phyloP scores from a whole-genome alignment of 2,329 filamentous ascomycete genomes.

The Epichloe gansuensis region DNA sequence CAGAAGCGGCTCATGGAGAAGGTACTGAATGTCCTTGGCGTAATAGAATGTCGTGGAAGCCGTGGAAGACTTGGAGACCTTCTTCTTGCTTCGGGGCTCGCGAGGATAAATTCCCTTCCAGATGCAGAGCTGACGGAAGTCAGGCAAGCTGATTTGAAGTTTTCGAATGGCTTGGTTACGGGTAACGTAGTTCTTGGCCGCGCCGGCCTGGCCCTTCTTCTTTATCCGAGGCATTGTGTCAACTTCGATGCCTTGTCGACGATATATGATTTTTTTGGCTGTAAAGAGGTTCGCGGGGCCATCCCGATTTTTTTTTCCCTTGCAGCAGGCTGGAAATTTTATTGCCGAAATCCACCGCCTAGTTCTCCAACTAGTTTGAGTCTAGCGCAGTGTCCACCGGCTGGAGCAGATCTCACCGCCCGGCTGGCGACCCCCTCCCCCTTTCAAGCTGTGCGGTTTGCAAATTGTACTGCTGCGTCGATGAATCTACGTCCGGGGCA shows the following conservation, averaged over 20 bases:
- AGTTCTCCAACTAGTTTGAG: conserved; percentile 1
- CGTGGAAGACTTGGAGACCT: conserved; percentile 83
- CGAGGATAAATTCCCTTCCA: conserved; percentile 99
- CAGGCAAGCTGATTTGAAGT: conserved; percentile 90
- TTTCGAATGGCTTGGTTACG: conserved; percentile 95
- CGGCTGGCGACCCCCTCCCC: neutral
- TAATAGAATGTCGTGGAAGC: conserved; percentile 86
- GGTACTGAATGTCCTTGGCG: conserved; percentile 93
- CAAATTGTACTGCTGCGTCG: too few relatives aligned
- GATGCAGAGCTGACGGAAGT: conserved; percentile 97
- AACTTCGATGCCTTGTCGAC: conserved; percentile 5
- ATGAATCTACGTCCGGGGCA: too few relatives aligned
- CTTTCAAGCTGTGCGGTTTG: too few relatives aligned
- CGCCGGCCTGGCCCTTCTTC: conserved; percentile 86
- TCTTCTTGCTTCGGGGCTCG: conserved; percentile 93
- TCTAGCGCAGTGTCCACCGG: conserved; percentile 6
- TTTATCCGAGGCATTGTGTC: conserved; percentile 61
- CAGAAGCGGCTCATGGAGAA: conserved; percentile 89
- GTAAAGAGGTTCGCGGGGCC: conserved; percentile 20
- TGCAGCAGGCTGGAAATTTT: conserved; percentile 18
- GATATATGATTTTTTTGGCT: conserved; percentile 8
- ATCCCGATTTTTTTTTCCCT: conserved; percentile 15
- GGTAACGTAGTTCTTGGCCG: conserved; percentile 97
- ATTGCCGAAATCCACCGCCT: conserved; percentile 21
- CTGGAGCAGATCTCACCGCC: conserved; percentile 15